These are phyloP conservation scores for Aotearoamyces nothofagi DNA, from an alignment of 2,329 filamentous ascomycete species.

Conservation along the genomic window DNA sequence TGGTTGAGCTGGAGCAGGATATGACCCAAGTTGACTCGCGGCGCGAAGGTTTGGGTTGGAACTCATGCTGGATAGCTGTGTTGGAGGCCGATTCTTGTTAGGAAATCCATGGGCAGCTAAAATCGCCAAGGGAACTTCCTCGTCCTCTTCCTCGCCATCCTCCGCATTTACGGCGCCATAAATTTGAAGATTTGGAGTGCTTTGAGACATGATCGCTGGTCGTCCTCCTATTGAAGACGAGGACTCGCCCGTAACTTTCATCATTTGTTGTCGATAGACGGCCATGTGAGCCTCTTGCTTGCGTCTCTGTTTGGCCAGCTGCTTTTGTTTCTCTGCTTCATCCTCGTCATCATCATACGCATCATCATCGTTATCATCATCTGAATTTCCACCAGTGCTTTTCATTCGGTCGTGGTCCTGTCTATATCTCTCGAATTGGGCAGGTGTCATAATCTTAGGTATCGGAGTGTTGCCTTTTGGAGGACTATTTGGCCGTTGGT, in stretches of 20 bases:
- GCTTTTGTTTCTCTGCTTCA: constrained; percentile 58
- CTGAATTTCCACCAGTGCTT: constrained; percentile 28
- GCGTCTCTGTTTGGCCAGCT: constrained; percentile 59
- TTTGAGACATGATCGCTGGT: constrained; percentile 43
- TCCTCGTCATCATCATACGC: constrained; percentile 65
- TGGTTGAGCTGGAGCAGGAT: constrained; percentile 38
- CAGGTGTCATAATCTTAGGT: constrained; percentile 80
- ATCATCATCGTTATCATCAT: constrained; percentile 43
- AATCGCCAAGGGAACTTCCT: constrained; percentile 76
- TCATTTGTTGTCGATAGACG: constrained; percentile 89
- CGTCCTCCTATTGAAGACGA: constrained; percentile 28
- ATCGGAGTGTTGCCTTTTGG: constrained; percentile 21
- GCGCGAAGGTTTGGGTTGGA: constrained; percentile 60
- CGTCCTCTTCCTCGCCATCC: constrained; percentile 60
- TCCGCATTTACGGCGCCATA: constrained; percentile 23
- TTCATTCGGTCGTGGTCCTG: constrained; percentile 52
- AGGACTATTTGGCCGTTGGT: constrained; percentile 10
- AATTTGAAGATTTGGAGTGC: constrained; percentile 42
- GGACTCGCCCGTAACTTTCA: constrained; percentile 78
- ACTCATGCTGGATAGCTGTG: constrained; percentile 43
- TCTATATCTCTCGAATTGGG: constrained; percentile 70
- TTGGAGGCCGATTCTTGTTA: constrained; percentile 59
- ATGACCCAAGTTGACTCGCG: constrained; percentile 27
- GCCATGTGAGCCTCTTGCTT: constrained; percentile 86
- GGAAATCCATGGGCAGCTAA: constrained; percentile 83